phyloP scores from a whole-genome alignment of 2,329 filamentous ascomycete genomes.

The Truncatella angustata region DNA sequence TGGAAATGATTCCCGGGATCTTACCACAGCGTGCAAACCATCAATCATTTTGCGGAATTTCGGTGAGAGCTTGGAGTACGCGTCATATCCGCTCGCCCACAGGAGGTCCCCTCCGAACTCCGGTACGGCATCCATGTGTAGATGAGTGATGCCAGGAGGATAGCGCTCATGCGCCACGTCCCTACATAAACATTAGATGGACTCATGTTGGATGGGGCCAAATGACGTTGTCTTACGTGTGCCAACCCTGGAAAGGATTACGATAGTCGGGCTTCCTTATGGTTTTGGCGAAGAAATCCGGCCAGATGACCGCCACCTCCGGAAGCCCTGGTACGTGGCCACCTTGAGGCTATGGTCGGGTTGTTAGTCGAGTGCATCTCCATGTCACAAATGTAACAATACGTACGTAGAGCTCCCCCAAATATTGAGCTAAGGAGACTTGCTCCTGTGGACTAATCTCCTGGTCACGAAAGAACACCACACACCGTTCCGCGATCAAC shows the following conservation, averaged over 20 bases:
- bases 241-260: neutral
- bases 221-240: neutral
- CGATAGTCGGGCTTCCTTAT: neutral
- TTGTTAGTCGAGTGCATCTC: too few relatives aligned
- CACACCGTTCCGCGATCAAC: slow-evolving; percentile 60
- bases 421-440: too few relatives aligned
- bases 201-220: neutral
- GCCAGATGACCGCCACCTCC: neutral
- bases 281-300: neutral
- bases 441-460: slow-evolving; percentile 61
- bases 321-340: neutral
- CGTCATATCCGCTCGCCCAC: slow-evolving; percentile 7
- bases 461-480: slow-evolving; percentile 66
- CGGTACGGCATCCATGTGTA: slow-evolving; percentile 5
- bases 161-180: neutral
- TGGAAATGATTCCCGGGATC: neutral
- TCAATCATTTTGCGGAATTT: slow-evolving; percentile 5
- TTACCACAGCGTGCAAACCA: neutral
- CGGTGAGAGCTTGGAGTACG: slow-evolving; percentile 9
- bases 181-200: neutral
- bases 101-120: slow-evolving; percentile 2
- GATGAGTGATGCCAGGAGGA: neutral
- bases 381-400: too few relatives aligned
- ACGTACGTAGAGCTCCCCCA: too few relatives aligned
- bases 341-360: slow-evolving; percentile 44